Conservation (phyloP, 805 yeast species). For the Monosporozyma servazzii region DNA sequence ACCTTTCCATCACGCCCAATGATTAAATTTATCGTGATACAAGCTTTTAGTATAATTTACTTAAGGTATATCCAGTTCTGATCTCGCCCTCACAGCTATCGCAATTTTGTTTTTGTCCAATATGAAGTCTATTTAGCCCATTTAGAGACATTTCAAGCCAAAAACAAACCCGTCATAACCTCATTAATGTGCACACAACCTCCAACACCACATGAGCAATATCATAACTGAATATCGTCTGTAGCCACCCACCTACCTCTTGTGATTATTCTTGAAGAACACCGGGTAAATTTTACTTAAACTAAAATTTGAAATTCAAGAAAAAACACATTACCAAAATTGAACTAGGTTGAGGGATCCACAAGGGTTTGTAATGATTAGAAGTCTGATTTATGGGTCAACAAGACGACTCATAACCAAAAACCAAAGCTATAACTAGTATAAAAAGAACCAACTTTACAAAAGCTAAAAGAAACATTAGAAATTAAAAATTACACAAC, state of each 20-base stretch:
- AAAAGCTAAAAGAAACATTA: neutral
- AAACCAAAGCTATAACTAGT: neutral
- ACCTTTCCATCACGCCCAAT: too few species aligned
- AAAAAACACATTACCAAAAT: neutral
- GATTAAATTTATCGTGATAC: too few species aligned
- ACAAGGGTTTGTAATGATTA: neutral
- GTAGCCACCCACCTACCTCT: neutral
- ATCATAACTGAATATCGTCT: neutral
- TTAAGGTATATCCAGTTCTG: too few species aligned
- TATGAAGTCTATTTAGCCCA: too few species aligned
- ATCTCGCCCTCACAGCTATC: too few species aligned
- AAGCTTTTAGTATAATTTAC: too few species aligned
- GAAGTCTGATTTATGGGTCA: neutral
- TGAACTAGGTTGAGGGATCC: neutral
- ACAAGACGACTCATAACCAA: neutral
- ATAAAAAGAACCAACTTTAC: neutral
- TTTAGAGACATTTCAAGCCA: too few species aligned
- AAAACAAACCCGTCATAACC: too few species aligned
- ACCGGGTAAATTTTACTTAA: neutral
- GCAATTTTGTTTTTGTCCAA: too few species aligned
- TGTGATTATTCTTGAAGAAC: too few species aligned
- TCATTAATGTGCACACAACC: too few species aligned
- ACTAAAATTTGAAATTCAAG: neutral
- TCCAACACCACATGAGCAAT: too few species aligned
- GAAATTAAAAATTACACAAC: neutral